Evolutionary conservation across 1,284 basidiomycete genomes (phyloP).

Genomic region (Leccinum pachyderme): DNA sequence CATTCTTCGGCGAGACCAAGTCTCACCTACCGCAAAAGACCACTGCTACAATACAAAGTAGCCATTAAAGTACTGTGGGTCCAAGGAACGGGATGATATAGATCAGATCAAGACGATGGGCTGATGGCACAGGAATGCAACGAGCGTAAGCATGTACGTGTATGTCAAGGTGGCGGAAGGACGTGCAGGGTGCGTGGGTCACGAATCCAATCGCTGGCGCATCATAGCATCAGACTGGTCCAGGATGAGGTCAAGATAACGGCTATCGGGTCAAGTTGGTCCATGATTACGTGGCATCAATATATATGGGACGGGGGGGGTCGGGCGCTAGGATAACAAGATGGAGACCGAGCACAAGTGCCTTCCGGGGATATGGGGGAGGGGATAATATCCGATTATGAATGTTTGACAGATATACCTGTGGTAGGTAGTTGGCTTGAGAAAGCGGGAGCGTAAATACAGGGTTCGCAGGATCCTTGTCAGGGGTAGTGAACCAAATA

Average conservation of each 20-base stretch:
- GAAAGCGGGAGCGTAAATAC: background rate
- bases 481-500: conserved; percentile 1
- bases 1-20: background rate
- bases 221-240: background rate
- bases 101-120: conserved; percentile 2
- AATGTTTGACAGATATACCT: background rate
- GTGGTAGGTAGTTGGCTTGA: background rate
- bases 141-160: background rate
- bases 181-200: conserved; percentile 8
- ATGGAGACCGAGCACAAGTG: background rate
- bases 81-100: conserved; percentile 11
- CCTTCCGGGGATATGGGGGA: background rate
- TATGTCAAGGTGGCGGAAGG: conserved; percentile 17
- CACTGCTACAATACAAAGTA: background rate
- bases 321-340: background rate
- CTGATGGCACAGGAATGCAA: conserved; percentile 9
- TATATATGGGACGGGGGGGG: background rate
- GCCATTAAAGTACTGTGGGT: conserved; percentile 15
- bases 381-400: background rate
- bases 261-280: conserved; percentile 2
- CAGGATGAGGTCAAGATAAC: conserved; percentile 16
- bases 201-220: background rate
- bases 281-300: conserved; percentile 1
- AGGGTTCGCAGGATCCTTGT: background rate
- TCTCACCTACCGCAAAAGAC: conserved; percentile 10